Evolutionary conservation across 495 filamentous ascomycete genomes (phyloP), one percentile per base, ranked within the genome.

Genomic region (Trichoderma asperelloides): DNA sequence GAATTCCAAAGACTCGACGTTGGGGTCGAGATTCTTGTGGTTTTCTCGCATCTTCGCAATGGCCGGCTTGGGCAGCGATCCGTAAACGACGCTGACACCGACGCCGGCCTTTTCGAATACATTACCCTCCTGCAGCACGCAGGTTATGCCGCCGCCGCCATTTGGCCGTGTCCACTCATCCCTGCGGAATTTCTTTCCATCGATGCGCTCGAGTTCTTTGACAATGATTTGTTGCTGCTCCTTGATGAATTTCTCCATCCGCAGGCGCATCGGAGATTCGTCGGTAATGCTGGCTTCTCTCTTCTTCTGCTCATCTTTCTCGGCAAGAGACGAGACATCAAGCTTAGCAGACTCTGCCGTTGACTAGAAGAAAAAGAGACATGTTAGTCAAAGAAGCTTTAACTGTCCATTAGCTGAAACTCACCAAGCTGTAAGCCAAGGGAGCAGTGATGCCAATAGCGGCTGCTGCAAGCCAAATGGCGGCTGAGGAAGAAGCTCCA

Each of bases 31-130:
- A 47, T 89, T 93, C 80, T 96, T 97, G 81, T 98, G 95, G 75
- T 98, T 90, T 28, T 87, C 93, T 18, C 93, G 86, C 96, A 99
- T 98, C 77, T 95, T 93, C 66, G 87, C 80, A 65, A 99, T 93
- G 18, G 93, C 96, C 0, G 92, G 83, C 64, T 90, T 88, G 13
- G 95, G 93, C 16, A 99, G 82, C 43, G 89, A 91, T 68, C 95
- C 96, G 72, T 99, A 97, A 23, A 99, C 95, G 60, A 96, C 86
- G 60, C 90, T 94, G 69, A 92, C 93, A 71, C 96, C 96, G 55
- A 98, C 96, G 16, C 95, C 95, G 43, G 93, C 95, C 78, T 99
- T 99, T 78, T 99, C 95, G 75, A 98, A 99, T 39, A 98, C 92
- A 64, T 95, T 91, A 43, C 96, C 94, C 66, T 96, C 91, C 74